Conservation (phyloP, 192 early-diverging fungal genomes). For the Ambispora gerdemannii region DNA sequence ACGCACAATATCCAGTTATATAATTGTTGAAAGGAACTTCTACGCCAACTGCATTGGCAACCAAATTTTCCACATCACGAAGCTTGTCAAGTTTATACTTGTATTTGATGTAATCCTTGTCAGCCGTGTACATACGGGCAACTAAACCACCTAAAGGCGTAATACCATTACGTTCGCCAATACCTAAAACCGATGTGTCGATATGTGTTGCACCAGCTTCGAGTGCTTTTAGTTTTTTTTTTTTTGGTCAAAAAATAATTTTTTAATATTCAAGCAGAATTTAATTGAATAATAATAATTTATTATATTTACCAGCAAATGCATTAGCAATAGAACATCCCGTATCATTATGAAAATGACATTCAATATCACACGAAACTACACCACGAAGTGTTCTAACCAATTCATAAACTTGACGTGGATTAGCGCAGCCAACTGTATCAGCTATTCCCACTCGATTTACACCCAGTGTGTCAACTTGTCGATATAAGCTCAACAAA, state of each 20-base stretch:
- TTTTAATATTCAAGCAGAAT: too few relatives aligned
- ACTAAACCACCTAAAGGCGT: slow-evolving; percentile 91
- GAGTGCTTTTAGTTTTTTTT: too few relatives aligned
- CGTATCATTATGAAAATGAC: slow-evolving; percentile 99
- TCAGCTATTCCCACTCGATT: slow-evolving; percentile 99
- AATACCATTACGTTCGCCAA: slow-evolving; percentile 99
- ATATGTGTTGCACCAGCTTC: slow-evolving; percentile 98
- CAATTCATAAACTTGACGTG: slow-evolving; percentile 96
- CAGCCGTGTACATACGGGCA: slow-evolving; percentile 93
- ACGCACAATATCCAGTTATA: slow-evolving; percentile 98
- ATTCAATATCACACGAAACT: slow-evolving; percentile 97
- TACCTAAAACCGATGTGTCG: slow-evolving; percentile 96
- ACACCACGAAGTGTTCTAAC: slow-evolving; percentile 92
- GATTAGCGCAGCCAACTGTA: slow-evolving; percentile 97
- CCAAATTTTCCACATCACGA: slow-evolving; percentile 93
- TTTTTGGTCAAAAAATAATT: too few relatives aligned
- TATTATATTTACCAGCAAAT: slow-evolving; percentile 69
- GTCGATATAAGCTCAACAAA: slow-evolving; percentile 92
- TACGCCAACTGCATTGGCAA: slow-evolving; percentile 91
- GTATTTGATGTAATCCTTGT: slow-evolving; percentile 85
- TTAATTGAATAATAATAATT: too few relatives aligned
- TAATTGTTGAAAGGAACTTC: slow-evolving; percentile 99
- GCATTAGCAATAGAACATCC: slow-evolving; percentile 98
- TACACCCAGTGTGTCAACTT: slow-evolving; percentile 97
- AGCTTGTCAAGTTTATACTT: slow-evolving; percentile 94